Base-by-base conservation (phyloP, 1,284 basidiomycete species). In the Fistulinella cinereoalba region DNA sequence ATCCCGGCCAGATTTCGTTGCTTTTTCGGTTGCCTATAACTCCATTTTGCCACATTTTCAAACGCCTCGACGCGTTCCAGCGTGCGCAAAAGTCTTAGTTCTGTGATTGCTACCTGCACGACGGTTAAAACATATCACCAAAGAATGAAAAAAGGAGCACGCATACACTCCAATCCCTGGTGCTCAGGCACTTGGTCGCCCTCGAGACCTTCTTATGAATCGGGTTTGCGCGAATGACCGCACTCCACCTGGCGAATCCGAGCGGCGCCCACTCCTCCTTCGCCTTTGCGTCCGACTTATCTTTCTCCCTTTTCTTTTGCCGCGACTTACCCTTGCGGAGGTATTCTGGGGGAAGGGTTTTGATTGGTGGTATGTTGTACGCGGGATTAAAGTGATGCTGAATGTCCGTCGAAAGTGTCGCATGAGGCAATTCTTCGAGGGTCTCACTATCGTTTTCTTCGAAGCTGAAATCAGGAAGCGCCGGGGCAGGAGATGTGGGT, bases 1-100 rank as follows among this genome's bases (percentile, higher is more conserved):
- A 91, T 68, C 2, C 84, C 81, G 8, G 92, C 92, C 13, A 85
- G 71, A 8, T 84, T 87, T 44, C 90, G 79, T 58, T 95, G 90
- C 67, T 96, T 97, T 71, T 97, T 97, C 1, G 93, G 92, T 61
- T 99, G 97, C 39, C 95, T 76, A 61, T 97, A 92, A 58, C 89
- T 90, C 97, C 97, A 99, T 24, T 81, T 75, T 2, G 85, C 87
- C 12, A 79, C 77, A 15, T 81, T 77, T 68, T 97, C 97, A 53
- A 97, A 76, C 40, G 75, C 69, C 52, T 99, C 94, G 43, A 99
- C 85, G 7, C 87, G 78, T 41, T 95, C 92, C 61, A 97, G 79
- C 1, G 91, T 85, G 18, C 91, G 79, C 27, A 91, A 69, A 38
- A 92, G 74, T 49, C 83, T 76, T 48, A 94, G 62, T 61, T 96